phyloP scores from a whole-genome alignment of 169 alveolate genomes.

The Plasmodium billcollinsi region DNA sequence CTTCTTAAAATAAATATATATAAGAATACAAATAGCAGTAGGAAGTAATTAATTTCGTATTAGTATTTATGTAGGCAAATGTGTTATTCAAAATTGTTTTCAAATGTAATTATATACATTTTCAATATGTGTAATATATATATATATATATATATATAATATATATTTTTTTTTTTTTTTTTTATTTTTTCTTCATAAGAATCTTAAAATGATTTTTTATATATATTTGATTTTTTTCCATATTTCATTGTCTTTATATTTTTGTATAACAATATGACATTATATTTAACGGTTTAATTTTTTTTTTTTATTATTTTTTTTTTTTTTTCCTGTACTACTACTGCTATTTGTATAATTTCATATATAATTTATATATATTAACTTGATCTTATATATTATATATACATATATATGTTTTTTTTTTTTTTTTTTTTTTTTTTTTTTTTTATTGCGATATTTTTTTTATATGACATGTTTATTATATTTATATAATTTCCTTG shows the following conservation, averaged over 20 bases:
- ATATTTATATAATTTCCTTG: background rate
- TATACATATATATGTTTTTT: background rate
- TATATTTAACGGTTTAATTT: background rate
- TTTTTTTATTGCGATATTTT: background rate
- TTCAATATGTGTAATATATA: background rate
- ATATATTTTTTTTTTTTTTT: conserved; percentile 29
- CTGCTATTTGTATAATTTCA: conserved; percentile 7
- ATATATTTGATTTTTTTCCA: background rate
- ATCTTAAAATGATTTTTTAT: conserved; percentile 19
- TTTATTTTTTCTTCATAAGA: conserved; percentile 6
- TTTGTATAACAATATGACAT: background rate
- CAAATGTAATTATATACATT: conserved; percentile 11
- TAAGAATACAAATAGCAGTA: background rate
- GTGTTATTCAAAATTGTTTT: background rate
- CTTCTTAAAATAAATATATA: background rate
- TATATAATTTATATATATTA: background rate
- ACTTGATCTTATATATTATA: background rate
- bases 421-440: background rate
- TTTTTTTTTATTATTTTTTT: conserved; percentile 15
- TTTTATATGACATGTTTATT: no score
- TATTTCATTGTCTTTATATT: background rate
- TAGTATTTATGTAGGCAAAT: background rate
- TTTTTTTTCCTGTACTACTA: conserved; percentile 6
- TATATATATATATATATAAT: conserved; percentile 13
- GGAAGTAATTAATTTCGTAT: background rate